A percentile compares a stretch with the other conserved stretches of the same genome.
These are phyloP conservation scores for Aspergillus sp. DNA, from an alignment of 2,329 filamentous ascomycete species.

Conservation along the genomic window DNA sequence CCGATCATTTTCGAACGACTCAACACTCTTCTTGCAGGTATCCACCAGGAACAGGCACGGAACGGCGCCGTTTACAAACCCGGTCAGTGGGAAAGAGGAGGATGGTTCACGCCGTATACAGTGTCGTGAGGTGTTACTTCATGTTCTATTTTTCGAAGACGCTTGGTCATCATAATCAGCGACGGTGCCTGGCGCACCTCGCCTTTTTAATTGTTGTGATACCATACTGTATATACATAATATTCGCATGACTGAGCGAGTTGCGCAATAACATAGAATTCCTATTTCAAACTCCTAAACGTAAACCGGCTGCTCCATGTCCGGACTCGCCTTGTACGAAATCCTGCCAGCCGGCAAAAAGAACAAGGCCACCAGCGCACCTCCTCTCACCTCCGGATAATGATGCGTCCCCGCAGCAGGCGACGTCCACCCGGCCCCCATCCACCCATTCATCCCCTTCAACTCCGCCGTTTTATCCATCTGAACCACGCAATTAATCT, in stretches of 20 bases:
- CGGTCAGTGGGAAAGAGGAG: constrained; percentile 80
- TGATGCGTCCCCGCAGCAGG: constrained; percentile 58
- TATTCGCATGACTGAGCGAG: not conserved
- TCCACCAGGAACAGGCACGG: constrained; percentile 61
- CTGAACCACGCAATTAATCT: constrained; percentile 57
- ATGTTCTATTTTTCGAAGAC: not conserved
- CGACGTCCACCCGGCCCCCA: constrained; percentile 57
- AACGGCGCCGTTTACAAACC: constrained; percentile 66
- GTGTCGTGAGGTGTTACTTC: not conserved
- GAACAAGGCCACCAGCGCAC: constrained; percentile 54
- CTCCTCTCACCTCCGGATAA: constrained; percentile 54
- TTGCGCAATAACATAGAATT: no score
- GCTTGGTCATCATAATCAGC: not conserved
- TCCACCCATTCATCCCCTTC: constrained; percentile 58
- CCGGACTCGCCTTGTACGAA: constrained; percentile 11
- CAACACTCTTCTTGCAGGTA: constrained; percentile 66
- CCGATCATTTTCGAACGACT: constrained; percentile 80
- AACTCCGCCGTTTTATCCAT: constrained; percentile 52
- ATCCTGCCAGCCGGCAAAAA: constrained; percentile 58
- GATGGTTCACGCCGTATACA: constrained; percentile 64
- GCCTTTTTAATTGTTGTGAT: not conserved
- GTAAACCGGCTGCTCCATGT: constrained; percentile 5
- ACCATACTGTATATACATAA: constrained; percentile 7
- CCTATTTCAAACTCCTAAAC: not conserved
- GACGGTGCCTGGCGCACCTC: constrained; percentile 1